Percentiles rank a stretch among this genome's conserved stretches.
These are phyloP conservation scores for Neostapfia colusana DNA, from an alignment of 176 grass and related monocot genomes.

Conservation along the genomic window DNA sequence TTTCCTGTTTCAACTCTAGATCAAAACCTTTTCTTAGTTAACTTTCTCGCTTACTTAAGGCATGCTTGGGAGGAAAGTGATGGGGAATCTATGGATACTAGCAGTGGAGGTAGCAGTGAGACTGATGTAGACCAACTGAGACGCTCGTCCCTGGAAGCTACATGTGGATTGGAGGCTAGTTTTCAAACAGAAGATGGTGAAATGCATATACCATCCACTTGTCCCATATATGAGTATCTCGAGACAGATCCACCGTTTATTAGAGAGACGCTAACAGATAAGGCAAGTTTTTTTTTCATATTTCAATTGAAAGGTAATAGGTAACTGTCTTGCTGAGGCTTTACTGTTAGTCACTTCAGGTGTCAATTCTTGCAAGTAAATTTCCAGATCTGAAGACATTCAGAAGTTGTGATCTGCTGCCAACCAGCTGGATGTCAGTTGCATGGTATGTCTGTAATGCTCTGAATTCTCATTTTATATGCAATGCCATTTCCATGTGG, in stretches of 20 bases:
- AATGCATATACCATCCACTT: conserved; percentile 41
- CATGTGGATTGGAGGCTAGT: conserved; percentile 39
- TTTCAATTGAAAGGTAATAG: conserved; percentile 17
- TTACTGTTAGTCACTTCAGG: conserved; percentile 52
- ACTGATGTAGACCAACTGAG: conserved; percentile 50
- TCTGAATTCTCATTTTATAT: conserved; percentile 9
- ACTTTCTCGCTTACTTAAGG: conserved; percentile 53
- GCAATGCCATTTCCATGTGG: not conserved
- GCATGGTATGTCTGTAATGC: conserved; percentile 65
- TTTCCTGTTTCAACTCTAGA: conserved; percentile 6
- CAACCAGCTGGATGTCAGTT: conserved; percentile 90
- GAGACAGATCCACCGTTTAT: conserved; percentile 79
- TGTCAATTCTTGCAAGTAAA: conserved; percentile 78
- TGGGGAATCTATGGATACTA: conserved; percentile 70
- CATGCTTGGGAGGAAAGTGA: conserved; percentile 76
- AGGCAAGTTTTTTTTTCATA: conserved; percentile 51
- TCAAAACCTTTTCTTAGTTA: conserved; percentile 40
- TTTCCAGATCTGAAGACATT: conserved; percentile 80
- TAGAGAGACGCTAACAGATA: conserved; percentile 89
- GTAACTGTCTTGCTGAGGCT: conserved; percentile 15
- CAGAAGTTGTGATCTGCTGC: conserved; percentile 77
- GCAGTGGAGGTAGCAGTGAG: conserved; percentile 61
- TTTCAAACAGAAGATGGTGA: conserved; percentile 50
- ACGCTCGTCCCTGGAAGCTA: conserved; percentile 36
- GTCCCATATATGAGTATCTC: conserved; percentile 74